These are phyloP conservation scores for Cystofilobasidium capitatum DNA, from an alignment of 768 basidiomycete genomes.

Conservation along the genomic window DNA sequence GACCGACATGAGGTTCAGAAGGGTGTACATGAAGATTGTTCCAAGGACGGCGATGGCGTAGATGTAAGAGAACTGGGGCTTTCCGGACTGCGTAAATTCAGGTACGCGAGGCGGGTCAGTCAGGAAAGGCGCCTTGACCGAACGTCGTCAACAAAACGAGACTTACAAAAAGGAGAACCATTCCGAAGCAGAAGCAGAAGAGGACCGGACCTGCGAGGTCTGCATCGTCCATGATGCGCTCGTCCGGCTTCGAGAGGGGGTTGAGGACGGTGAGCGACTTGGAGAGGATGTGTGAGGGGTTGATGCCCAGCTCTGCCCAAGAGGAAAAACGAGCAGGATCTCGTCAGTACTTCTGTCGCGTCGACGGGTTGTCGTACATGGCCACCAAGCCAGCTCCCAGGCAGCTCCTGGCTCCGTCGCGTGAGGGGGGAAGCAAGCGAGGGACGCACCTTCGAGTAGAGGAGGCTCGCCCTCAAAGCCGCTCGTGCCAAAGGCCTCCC, in stretches of 20 bases:
- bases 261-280: constrained; percentile 95
- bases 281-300: constrained; percentile 86
- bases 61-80: constrained; percentile 96
- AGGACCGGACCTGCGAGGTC: constrained; percentile 93
- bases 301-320: constrained; percentile 80
- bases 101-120: neutral
- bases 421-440: neutral
- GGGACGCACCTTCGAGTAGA: constrained; percentile 69
- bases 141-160: neutral
- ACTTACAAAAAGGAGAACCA: constrained; percentile 81
- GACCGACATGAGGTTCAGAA: constrained; percentile 95
- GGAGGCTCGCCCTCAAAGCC: constrained; percentile 94
- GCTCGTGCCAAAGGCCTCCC: constrained; percentile 91
- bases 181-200: constrained; percentile 89
- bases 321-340: neutral
- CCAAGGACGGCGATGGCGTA: constrained; percentile 97
- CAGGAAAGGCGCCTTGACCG: neutral
- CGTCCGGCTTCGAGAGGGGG: constrained; percentile 70
- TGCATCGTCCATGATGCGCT: constrained; percentile 97
- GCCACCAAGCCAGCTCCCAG: too few relatives aligned
- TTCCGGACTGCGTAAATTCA: constrained; percentile 63
- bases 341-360: neutral
- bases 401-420: too few relatives aligned
- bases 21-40: constrained; percentile 78
- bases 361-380: neutral